Base-by-base conservation (phyloP, 1,284 basidiomycete species). In the Crucibulum cyathiforme region DNA sequence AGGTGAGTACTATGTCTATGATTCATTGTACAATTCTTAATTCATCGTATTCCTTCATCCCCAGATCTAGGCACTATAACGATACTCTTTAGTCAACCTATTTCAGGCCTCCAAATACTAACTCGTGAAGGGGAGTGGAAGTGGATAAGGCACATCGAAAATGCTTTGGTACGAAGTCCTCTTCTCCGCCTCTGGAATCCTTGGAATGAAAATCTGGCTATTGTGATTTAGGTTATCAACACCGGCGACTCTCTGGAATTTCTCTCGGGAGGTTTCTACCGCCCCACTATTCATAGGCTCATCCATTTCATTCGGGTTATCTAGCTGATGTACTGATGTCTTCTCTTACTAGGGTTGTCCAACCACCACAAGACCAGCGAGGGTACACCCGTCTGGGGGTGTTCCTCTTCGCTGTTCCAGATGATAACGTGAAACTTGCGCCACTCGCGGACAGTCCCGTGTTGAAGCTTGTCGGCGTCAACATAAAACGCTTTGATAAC, bases 371-470 rank as follows among this genome's bases (percentile, higher is more conserved):
- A 4, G 84, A 86, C 63, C 85, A 86, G 63, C 76, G 71, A 7
- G 73, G 76, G 35, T 72, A 75, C 58, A 72, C 80, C 48, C 77
- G 85, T 19, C 74, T 86, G 8, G 83, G 83, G 10, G 75, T 83
- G 3, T 80, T 87, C 63, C 86, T 85, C 71, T 87, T 87, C 67
- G 71, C 67, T n/a, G 73, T 77, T 60, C 64, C 76, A 2, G 67
- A 77, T 59, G 77, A 80, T 57, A 67, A 74, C 38, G 69, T 78
- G 8, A 72, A 71, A 55, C 74, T 83, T 8, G 62, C 66, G 10
- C 80, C 82, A 8, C 69, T 74, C 51, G 64, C 64, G 15, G 73
- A 78, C n/a, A 82, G 80, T 58, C 77, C 78, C 1, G 73, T 80
- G 2, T 63, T 82, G n/a, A 71, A 78, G 55, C 67, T 66, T 39